Conservation (phyloP, 2,329 filamentous ascomycete species). For the Neoscytalidium dimidiatum region DNA sequence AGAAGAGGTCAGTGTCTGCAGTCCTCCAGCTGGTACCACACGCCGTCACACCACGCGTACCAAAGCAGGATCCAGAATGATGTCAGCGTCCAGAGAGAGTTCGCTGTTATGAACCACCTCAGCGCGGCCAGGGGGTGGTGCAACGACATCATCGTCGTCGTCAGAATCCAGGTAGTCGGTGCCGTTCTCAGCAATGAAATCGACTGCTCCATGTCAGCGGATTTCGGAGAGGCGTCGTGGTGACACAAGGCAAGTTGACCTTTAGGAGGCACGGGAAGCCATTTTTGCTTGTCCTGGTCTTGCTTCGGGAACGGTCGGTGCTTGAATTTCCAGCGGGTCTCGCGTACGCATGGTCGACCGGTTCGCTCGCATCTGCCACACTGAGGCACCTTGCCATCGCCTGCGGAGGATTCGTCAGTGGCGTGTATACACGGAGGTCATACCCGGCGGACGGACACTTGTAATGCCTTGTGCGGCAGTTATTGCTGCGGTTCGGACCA, state of each 20-base stretch:
- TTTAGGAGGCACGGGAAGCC: not conserved
- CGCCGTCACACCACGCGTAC: not conserved
- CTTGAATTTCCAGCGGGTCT: conserved; percentile 1
- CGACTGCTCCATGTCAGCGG: not conserved
- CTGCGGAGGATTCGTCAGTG: not conserved
- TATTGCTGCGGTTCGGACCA: not conserved
- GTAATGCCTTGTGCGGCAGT: not conserved
- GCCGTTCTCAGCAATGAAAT: not conserved
- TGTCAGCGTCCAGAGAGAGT: not conserved
- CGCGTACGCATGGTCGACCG: not conserved
- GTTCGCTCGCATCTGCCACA: conserved; percentile 4
- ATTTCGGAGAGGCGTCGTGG: not conserved
- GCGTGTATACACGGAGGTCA: not conserved
- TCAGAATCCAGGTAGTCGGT: not conserved
- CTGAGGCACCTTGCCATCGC: conserved; percentile 8
- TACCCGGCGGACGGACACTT: conserved; percentile 4
- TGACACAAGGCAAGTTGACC: not conserved
- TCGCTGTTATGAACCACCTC: not conserved
- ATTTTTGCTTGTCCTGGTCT: not conserved
- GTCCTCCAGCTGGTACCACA: not conserved
- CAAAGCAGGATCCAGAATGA: not conserved
- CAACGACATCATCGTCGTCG: not conserved
- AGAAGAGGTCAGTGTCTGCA: not conserved
- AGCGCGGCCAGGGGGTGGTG: not conserved
- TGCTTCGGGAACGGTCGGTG: not conserved